Conservation (phyloP, 768 basidiomycete genomes). For the Suillus hirtellus region DNA sequence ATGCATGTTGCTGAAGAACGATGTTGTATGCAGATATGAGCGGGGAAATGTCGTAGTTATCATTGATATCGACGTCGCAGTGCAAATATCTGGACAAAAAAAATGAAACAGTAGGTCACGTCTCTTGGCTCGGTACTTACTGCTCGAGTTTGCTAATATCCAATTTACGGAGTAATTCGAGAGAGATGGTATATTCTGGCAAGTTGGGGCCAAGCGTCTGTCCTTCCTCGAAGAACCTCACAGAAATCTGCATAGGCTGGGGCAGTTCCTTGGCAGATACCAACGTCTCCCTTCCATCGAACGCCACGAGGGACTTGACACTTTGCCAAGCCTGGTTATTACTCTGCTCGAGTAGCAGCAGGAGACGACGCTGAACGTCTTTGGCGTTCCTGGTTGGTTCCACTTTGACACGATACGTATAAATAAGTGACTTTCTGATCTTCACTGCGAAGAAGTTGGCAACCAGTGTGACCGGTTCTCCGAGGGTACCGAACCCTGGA, state of each 20-base stretch:
- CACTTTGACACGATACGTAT: slow-evolving; percentile 40
- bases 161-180: slow-evolving; percentile 31
- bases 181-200: slow-evolving; percentile 31
- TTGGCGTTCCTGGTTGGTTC: slow-evolving; percentile 27
- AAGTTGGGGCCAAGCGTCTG: slow-evolving; percentile 25
- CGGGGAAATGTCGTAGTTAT: slow-evolving; percentile 38
- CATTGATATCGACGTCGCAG: slow-evolving; percentile 33
- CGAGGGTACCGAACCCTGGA: slow-evolving; percentile 39
- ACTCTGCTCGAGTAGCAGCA: slow-evolving; percentile 37
- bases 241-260: slow-evolving; percentile 24
- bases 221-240: slow-evolving; percentile 38
- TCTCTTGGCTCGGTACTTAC: slow-evolving; percentile 22
- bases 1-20: slow-evolving; percentile 40
- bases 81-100: slow-evolving; percentile 33
- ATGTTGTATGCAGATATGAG: slow-evolving; percentile 44
- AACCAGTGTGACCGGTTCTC: slow-evolving; percentile 37
- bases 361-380: slow-evolving; percentile 37
- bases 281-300: slow-evolving; percentile 39
- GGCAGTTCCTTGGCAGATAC: slow-evolving; percentile 33
- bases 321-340: slow-evolving; percentile 29
- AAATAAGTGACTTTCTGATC: slow-evolving; percentile 36
- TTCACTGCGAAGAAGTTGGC: slow-evolving; percentile 45
- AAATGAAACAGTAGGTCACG: neutral
- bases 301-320: slow-evolving; percentile 28
- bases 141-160: slow-evolving; percentile 23